Evolutionary conservation across 1,284 basidiomycete genomes (phyloP), one percentile per base, ranked within the genome.

Genomic region (Puccinia coronata): DNA sequence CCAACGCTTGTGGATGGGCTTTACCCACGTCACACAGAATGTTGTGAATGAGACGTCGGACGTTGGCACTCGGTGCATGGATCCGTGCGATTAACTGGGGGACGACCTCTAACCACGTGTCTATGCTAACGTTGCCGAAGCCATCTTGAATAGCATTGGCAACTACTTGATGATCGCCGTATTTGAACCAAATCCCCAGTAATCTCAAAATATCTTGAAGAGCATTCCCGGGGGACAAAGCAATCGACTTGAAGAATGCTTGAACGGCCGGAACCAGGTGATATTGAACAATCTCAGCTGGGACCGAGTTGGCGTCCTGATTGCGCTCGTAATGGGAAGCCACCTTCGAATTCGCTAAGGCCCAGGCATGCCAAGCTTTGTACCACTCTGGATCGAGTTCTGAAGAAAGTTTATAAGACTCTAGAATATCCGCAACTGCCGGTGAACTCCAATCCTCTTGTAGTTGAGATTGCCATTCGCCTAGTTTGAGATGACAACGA

Each of bases 331-430:
- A 88, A 84, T 92, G 90, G n/a, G 90, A 89, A 82, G 99, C 92
- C 82, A 98, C 94, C 83, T 98, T 95, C 83, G 97, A 97, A 86
- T 98, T 98, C 16, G 95, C 93, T 82, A 99, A 88, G 8, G 97
- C 96, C 95, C 96, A 99, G 0, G 95, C 96, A 86, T 99, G 96
- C 96, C 96, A 98, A 23, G 96, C 97, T 87, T 98, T 98, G 87
- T 98, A 98, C 96, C 96, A 99, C 57, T 90, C 89, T 8, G 92
- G 90, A 86, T 99, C 97, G 83, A 95, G 94, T 85, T 94, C 92
- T 1, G 96, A 98, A 0, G 97, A 94, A 51, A 92, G 89, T 77
- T 91, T 89, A 87, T 97, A 99, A 39, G 94, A 92, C 83, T 92
- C 90, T 14, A 98, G 87, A 80, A 97, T 94, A 59, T 92, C 92